Conservation (phyloP, 768 basidiomycete genomes). For the Mycena polygramma region DNA sequence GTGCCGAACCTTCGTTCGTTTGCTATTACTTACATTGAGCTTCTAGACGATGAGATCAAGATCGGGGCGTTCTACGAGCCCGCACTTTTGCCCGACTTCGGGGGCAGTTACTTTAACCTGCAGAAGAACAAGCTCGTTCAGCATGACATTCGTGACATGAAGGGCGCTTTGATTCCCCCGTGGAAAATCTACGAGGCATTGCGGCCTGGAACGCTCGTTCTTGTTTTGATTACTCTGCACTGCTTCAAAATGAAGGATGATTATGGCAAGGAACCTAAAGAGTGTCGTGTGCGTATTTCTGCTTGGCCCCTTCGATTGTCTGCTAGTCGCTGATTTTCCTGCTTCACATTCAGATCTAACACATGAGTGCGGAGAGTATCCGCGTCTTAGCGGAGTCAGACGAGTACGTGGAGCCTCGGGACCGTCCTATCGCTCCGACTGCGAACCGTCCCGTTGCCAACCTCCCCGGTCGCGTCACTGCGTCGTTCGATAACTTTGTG, state of each 20-base stretch:
- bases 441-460: neutral
- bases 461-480: neutral
- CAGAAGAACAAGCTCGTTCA: neutral
- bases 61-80: neutral
- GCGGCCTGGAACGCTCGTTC: neutral
- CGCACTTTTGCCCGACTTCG: neutral
- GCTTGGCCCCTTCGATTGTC: too few relatives aligned
- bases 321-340: too few relatives aligned
- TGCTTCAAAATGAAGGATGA: conserved; percentile 1
- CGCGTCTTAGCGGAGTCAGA: neutral
- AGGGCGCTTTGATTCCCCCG: neutral
- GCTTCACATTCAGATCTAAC: neutral
- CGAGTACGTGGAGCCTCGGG: neutral
- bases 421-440: neutral
- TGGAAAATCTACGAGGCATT: neutral
- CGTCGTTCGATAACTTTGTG: neutral
- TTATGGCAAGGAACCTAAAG: neutral
- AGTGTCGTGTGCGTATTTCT: neutral
- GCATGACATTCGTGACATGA: neutral
- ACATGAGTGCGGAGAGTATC: neutral
- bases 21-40: too few relatives aligned
- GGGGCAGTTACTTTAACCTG: neutral
- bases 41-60: neutral
- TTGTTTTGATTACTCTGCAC: neutral
- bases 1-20: too few relatives aligned